Evolutionary conservation across 768 basidiomycete genomes (phyloP), one percentile per base, ranked within the genome.

Genomic region (Rhodotorula paludigena): DNA sequence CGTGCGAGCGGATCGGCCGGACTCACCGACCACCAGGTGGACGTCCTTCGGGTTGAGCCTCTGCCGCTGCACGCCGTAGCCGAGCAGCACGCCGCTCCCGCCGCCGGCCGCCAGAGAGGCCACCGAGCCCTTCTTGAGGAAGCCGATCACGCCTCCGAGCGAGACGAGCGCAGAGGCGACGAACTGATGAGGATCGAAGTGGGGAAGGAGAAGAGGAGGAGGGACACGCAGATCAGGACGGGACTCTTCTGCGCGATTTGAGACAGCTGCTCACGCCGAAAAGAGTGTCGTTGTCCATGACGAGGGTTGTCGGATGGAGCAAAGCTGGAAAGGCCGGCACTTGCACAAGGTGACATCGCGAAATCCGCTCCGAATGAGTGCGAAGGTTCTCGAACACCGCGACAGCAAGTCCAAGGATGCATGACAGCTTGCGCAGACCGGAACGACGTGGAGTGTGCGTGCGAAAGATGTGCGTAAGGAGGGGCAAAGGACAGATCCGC

Each of bases 21-120:
- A 51, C 74, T 18, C 55, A 73, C 74, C 56, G 6, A 71, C 60
- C 6, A 73, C 51, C 14, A 75, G 16, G 0, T 30, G 28, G 32
- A 63, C 62, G 44, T 75, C 60, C 48, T 47, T 49, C 4, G 59
- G 45, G 54, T 69, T 62, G 18, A 14, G 23, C 1, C 44, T 21
- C 38, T 63, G 64, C 32, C 58, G 52, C 65, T 64, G 63, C 23
- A 75, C 74, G 1, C 74, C 74, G 49, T 73, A 75, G 5, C 51
- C 74, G 1, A 74, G 42, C 20, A 58, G 39, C 9, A 52, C 57
- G 21, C 66, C 73, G 5, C 59, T 63, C 8, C 66, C 57, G 16
- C 62, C 56, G 25, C 73, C 73, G 3, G 70, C 66, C 0, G 66
- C 44, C 21, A 73, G 57, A 11, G 71, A 71, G 12, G 66, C 57